phyloP scores from a whole-genome alignment of 2,329 filamentous ascomycete genomes.

The Fusarium sp. region DNA sequence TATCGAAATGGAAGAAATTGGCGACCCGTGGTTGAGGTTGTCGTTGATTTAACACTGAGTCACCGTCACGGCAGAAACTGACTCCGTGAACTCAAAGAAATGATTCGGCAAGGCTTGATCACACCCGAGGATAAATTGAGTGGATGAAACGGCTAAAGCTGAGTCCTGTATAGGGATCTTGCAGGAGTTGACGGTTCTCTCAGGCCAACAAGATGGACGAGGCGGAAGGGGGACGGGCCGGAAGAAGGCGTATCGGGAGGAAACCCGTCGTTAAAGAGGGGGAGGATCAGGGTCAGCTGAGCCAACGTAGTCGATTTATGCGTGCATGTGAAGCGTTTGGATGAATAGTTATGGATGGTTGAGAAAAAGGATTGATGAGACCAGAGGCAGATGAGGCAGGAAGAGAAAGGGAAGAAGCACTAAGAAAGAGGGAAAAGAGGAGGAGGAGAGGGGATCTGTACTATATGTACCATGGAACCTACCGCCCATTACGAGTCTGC shows the following conservation, averaged over 20 bases:
- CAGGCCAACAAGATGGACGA: slow-evolving; percentile 24
- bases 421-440: slow-evolving; percentile 5
- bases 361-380: slow-evolving; percentile 20
- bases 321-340: slow-evolving; percentile 25
- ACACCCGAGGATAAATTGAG: slow-evolving; percentile 6
- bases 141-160: slow-evolving; percentile 7
- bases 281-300: slow-evolving; percentile 30
- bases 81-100: slow-evolving; percentile 18
- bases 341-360: slow-evolving; percentile 2
- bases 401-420: slow-evolving; percentile 4
- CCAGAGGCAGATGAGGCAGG: slow-evolving; percentile 2
- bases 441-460: slow-evolving; percentile 6
- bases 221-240: slow-evolving; percentile 22
- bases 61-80: slow-evolving; percentile 18
- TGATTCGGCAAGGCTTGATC: slow-evolving; percentile 13
- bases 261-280: slow-evolving; percentile 21
- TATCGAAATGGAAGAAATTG: not conserved
- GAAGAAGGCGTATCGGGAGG: slow-evolving; percentile 12
- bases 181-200: slow-evolving; percentile 20
- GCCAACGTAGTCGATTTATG: slow-evolving; percentile 14
- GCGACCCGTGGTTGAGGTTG: slow-evolving; percentile 17
- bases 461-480: slow-evolving; percentile 27
- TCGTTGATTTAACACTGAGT: slow-evolving; percentile 18
- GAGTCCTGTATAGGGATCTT: slow-evolving; percentile 13
- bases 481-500: not conserved